A percentile compares a stretch with the other conserved stretches of the same genome.
phyloP scores from a whole-genome alignment of 768 basidiomycete species.

The Scleroderma bovista region DNA sequence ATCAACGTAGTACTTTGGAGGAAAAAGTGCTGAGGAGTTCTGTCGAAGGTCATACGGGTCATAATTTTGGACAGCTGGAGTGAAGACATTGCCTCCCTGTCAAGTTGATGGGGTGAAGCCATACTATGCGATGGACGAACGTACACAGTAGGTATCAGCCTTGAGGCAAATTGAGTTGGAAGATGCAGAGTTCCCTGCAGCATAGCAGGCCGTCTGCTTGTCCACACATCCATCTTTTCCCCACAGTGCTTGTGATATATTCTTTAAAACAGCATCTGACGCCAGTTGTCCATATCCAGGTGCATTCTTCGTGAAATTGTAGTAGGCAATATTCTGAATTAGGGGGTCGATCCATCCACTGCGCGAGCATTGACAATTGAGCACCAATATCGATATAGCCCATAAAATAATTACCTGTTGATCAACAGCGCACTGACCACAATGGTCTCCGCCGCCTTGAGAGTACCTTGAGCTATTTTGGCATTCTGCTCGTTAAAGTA shows the following conservation, averaged over 20 bases:
- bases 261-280: slow-evolving; percentile 36
- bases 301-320: slow-evolving; percentile 55
- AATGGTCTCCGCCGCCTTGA: slow-evolving; percentile 48
- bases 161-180: slow-evolving; percentile 46
- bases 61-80: slow-evolving; percentile 46
- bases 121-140: slow-evolving; percentile 14
- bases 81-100: slow-evolving; percentile 42
- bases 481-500: slow-evolving; percentile 61
- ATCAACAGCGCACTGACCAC: slow-evolving; percentile 58
- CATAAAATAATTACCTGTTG: slow-evolving; percentile 41
- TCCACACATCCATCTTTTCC: slow-evolving; percentile 45
- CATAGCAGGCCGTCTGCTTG: slow-evolving; percentile 52
- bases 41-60: slow-evolving; percentile 57
- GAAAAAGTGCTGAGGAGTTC: slow-evolving; percentile 46
- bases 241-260: slow-evolving; percentile 46
- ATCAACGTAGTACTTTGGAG: slow-evolving; percentile 49
- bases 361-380: not conserved
- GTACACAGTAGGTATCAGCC: slow-evolving; percentile 54
- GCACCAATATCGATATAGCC: not conserved
- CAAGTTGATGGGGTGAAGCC: not conserved
- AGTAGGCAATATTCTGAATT: slow-evolving; percentile 55
- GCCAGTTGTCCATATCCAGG: slow-evolving; percentile 65
- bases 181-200: slow-evolving; percentile 39
- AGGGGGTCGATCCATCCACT: slow-evolving; percentile 67
- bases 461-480: slow-evolving; percentile 37